Percentiles rank a stretch among this genome's conserved stretches.
Evolutionary conservation across 441 rosid genomes (phyloP).

Genomic region (Arabidopsis hybrid): DNA sequence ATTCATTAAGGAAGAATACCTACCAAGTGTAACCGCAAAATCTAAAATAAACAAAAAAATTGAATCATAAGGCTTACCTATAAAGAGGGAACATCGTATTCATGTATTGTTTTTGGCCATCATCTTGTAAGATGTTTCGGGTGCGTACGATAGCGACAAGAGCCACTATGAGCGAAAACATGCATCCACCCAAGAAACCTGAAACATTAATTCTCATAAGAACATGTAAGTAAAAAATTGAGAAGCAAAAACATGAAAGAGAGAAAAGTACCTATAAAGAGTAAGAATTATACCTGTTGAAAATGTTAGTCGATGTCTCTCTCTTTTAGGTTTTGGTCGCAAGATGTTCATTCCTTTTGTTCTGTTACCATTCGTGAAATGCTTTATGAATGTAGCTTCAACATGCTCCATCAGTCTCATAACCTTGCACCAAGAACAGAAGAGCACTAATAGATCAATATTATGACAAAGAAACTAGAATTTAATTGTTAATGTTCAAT

Average conservation of each 20-base stretch:
- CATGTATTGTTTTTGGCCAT: constrained; percentile 61
- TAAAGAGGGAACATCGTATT: constrained; percentile 76
- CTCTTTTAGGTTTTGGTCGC: constrained; percentile 63
- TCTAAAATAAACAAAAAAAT: not conserved
- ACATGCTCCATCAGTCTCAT: constrained; percentile 68
- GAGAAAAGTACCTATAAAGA: not conserved
- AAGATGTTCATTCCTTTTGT: constrained; percentile 66
- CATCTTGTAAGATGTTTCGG: constrained; percentile 44
- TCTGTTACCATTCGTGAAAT: constrained; percentile 72
- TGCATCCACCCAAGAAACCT: constrained; percentile 80
- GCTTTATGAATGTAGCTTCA: constrained; percentile 77
- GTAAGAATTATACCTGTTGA: constrained; percentile 42
- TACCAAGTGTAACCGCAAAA: not conserved
- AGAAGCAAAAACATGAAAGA: not conserved
- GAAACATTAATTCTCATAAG: constrained; percentile 10
- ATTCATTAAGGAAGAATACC: not conserved
- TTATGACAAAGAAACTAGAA: not conserved
- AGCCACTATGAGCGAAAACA: constrained; percentile 65
- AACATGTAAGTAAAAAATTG: too few species aligned
- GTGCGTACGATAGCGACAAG: constrained; percentile 55
- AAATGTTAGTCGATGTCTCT: constrained; percentile 59
- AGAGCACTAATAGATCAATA: not conserved
- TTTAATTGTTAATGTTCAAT: not conserved
- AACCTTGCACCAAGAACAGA: constrained; percentile 45
- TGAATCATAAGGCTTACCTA: constrained; percentile 45